A percentile compares a stretch with the other conserved stretches of the same genome.
Conservation (phyloP, 176 grass and related monocot species). For the Zea luxurians region DNA sequence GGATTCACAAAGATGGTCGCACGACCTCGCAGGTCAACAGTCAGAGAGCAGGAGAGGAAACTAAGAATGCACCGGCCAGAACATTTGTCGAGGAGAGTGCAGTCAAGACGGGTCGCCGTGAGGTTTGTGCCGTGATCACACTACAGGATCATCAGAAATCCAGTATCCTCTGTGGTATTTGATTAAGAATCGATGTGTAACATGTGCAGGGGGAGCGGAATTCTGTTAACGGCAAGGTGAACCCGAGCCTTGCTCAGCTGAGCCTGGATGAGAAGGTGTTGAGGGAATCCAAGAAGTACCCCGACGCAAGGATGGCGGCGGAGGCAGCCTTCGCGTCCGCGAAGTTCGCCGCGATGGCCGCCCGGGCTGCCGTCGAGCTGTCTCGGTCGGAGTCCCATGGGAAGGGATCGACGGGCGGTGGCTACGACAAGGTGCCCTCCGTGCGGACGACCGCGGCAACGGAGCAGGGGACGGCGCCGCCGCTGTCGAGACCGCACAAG, state of each 20-base stretch:
- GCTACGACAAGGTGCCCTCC: slow-evolving; percentile 27
- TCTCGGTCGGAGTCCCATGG: slow-evolving; percentile 44
- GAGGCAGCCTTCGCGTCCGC: slow-evolving; percentile 55
- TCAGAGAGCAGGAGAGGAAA: neutral
- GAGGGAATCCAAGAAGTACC: slow-evolving; percentile 45
- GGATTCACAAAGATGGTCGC: slow-evolving; percentile 2
- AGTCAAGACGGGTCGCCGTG: slow-evolving; percentile 9
- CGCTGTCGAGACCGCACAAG: slow-evolving; percentile 16
- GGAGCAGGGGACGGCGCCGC: neutral
- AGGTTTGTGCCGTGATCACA: slow-evolving; percentile 18
- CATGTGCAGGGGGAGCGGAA: slow-evolving; percentile 38
- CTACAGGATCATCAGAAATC: neutral
- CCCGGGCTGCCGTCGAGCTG: slow-evolving; percentile 51
- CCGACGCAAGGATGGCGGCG: slow-evolving; percentile 52
- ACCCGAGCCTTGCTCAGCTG: slow-evolving; percentile 18
- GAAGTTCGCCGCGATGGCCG: slow-evolving; percentile 56
- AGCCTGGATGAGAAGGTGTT: slow-evolving; percentile 20
- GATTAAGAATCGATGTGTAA: neutral
- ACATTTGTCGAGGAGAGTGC: neutral
- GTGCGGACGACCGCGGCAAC: neutral
- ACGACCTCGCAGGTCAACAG: neutral
- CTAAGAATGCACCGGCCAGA: neutral
- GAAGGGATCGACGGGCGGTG: slow-evolving; percentile 32
- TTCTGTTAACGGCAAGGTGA: slow-evolving; percentile 18
- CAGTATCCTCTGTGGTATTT: neutral